Evolutionary conservation across 495 filamentous ascomycete species (phyloP).

Genomic region (Podospora fimiseda): DNA sequence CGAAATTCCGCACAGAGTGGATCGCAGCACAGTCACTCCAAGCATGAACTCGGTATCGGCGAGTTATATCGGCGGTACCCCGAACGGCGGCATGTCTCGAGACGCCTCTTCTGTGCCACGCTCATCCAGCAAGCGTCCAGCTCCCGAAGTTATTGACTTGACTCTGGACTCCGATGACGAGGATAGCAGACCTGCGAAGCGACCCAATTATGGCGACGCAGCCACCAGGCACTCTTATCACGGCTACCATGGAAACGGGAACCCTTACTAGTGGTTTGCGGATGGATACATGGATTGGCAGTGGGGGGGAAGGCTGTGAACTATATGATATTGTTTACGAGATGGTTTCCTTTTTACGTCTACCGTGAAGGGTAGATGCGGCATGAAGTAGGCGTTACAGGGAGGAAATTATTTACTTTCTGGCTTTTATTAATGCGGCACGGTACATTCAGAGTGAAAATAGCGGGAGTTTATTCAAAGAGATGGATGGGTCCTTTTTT

Average conservation of each 20-base stretch:
- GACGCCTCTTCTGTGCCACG: constrained; percentile 35
- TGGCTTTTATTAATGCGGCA: no score
- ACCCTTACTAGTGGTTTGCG: no score
- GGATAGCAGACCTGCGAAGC: constrained; percentile 59
- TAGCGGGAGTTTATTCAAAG: no score
- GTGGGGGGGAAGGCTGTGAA: no score
- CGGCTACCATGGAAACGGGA: no score
- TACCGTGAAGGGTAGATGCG: not conserved
- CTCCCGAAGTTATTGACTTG: constrained; percentile 67
- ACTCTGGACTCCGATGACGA: constrained; percentile 73
- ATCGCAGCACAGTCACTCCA: constrained; percentile 13
- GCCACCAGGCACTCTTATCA: no score
- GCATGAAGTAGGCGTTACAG: not conserved
- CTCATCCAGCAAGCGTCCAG: constrained; percentile 54
- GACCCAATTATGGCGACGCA: constrained; percentile 28
- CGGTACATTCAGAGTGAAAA: no score
- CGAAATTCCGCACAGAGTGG: constrained; percentile 32
- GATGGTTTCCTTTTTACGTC: not conserved
- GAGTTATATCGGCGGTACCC: constrained; percentile 22
- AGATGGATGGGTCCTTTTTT: no score
- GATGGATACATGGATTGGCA: no score
- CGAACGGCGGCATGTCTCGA: constrained; percentile 19
- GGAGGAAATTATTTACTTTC: no score
- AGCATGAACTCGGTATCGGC: constrained; percentile 6
- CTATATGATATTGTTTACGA: no score